Evolutionary conservation across 108 stramenopile species (phyloP), one percentile per base, ranked within the genome.

Genomic region (Nitzschia palea): DNA sequence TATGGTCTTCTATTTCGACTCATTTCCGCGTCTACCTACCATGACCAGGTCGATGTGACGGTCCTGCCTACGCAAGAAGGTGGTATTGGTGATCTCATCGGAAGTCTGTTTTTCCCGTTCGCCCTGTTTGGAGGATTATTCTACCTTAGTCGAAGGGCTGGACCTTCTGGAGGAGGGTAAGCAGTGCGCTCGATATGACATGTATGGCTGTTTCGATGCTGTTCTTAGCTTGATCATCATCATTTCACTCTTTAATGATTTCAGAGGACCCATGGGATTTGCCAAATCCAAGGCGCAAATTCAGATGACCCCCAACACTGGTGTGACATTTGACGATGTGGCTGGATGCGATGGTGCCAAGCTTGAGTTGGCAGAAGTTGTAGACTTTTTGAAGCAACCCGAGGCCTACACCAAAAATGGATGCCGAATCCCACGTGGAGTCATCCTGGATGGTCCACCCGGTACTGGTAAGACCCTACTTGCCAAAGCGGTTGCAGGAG

Each of bases 281-380:
- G 88, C 90, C 43, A 95, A 95, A 80, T 71, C 82, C 68, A 91
- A 93, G 84, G 88, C 93, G 4, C 79, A 77, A 82, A 85, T 94
- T 64, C 93, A 91, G 70, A 91, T 94, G 90, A 81, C 88, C 45
- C 88, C 93, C 20, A 80, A 83, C 40, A 95, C 93, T 23, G 89
- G 89, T 18, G 81, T 95, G 1, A 96, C 88, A 32, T 99, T 99
- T 70, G 90, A 89, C 36, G 96, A 96, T 63, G 97, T 99, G 32
- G 97, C 96, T 15, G 98, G 98, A 28, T 96, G 95, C 62, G 96
- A 99, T 53, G 86, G 85, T 17, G 97, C 97, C 68, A 98, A 98
- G 82, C 57, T 92, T 14, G 97, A 98, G 53, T 55, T 99, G 42
- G 76, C 88, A 26, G 97, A 98, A 64, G 87, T 98, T 55, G 97